Conservation (phyloP, 2,329 filamentous ascomycete genomes). For the Akanthomyces lecanii region DNA sequence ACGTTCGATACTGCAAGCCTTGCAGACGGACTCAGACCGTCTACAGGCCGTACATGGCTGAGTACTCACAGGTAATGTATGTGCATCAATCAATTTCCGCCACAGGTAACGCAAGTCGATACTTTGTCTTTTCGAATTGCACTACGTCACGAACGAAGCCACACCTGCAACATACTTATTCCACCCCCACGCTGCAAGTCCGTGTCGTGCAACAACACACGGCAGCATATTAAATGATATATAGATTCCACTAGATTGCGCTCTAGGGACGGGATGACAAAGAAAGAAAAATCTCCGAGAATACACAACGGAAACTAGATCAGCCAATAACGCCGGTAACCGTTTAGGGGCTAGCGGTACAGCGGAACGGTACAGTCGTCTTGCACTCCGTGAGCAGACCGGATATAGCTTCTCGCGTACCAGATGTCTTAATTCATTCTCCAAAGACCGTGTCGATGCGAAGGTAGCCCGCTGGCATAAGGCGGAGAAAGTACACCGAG, state of each 20-base stretch:
- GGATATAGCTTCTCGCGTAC: background rate
- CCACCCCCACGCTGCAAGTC: background rate
- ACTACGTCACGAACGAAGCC: background rate
- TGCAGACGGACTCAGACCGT: background rate
- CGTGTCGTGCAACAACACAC: background rate
- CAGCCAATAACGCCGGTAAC: background rate
- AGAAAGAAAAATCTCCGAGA: background rate
- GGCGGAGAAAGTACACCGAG: background rate
- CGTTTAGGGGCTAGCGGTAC: background rate
- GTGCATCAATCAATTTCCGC: slow-evolving; percentile 1
- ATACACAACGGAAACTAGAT: background rate
- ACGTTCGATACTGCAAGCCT: slow-evolving; percentile 2
- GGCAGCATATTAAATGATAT: background rate
- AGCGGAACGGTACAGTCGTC: background rate
- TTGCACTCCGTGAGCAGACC: too few relatives aligned
- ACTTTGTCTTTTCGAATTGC: background rate
- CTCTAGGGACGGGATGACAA: background rate
- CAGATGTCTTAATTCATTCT: background rate
- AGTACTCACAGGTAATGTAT: background rate
- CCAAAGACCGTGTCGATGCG: background rate
- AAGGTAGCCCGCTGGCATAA: background rate
- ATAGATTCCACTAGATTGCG: background rate
- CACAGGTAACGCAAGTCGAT: background rate
- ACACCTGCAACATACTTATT: background rate
- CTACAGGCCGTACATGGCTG: background rate